A percentile compares a stretch with the other conserved stretches of the same genome.
phyloP scores from a whole-genome alignment of 1,284 basidiomycete species.

The Irpex lacteus region DNA sequence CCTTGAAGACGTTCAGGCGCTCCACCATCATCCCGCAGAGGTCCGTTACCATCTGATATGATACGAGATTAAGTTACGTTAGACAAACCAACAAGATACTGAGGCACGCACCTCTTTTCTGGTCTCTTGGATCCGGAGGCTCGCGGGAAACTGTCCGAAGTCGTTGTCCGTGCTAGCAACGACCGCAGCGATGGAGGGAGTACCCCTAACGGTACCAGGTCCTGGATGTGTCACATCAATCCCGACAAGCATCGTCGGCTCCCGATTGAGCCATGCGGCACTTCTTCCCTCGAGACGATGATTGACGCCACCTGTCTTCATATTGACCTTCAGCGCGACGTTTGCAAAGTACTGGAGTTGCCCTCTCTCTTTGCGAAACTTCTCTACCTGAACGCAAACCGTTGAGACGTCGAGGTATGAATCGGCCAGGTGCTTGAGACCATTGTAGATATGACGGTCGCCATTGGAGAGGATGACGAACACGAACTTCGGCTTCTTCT shows the following conservation, averaged over 20 bases:
- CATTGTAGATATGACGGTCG: constrained; percentile 68
- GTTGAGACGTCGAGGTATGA: constrained; percentile 61
- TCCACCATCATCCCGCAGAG: constrained; percentile 69
- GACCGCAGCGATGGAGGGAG: constrained; percentile 77
- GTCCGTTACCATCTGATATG: constrained; percentile 64
- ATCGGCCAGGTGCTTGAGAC: constrained; percentile 71
- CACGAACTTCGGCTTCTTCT: constrained; percentile 31
- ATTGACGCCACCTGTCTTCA: constrained; percentile 78
- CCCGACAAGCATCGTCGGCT: constrained; percentile 74
- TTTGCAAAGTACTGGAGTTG: constrained; percentile 75
- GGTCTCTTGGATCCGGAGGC: constrained; percentile 67
- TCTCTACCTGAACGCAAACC: constrained; percentile 64
- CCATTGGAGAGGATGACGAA: constrained; percentile 60
- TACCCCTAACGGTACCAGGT: constrained; percentile 59
- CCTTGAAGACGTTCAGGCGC: constrained; percentile 52
- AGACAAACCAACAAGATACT: neutral
- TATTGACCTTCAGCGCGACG: constrained; percentile 76
- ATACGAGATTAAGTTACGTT: neutral
- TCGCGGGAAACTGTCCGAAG: constrained; percentile 71
- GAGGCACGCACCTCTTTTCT: constrained; percentile 64
- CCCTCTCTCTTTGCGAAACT: constrained; percentile 60
- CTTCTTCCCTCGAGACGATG: constrained; percentile 53
- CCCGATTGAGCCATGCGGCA: constrained; percentile 52
- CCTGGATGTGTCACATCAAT: constrained; percentile 85
- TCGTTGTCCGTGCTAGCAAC: constrained; percentile 65